Evolutionary conservation across 768 basidiomycete genomes (phyloP), one percentile per base, ranked within the genome.

Genomic region (Mycena epipterygia): DNA sequence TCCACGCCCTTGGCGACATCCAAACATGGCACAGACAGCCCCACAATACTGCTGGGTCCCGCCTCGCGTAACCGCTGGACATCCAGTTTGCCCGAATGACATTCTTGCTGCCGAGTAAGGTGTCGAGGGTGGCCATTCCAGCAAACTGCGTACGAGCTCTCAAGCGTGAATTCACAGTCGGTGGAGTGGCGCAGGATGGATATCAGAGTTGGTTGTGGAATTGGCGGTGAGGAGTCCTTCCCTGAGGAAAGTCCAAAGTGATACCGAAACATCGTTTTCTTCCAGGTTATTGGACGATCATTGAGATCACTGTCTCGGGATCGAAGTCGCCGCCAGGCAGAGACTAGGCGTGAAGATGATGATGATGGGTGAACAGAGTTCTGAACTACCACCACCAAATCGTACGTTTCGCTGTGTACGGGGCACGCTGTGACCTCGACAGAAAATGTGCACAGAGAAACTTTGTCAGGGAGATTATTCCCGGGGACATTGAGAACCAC

Each of bases 341-440:
- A 58, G 41, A 17, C 57, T 58, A 58, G 57, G 30, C 57, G 57
- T 58, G 57, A 58, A 58, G n/a, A n/a, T n/a, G 57, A 58, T 58
- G 57, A 58, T 19, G 57, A 58, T 58, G 5, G 57, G 57, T 42
- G 41, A 17, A 58, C 57, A 58, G 57, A 29, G 57, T 58, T 58
- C 57, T 58, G 57, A 58, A 44, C 57, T 44, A 58, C 57, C 37
- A 58, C 57, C 57, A 58, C 57, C 57, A 58, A 58, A 58, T 58
- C 57, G 41, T 58, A 58, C 57, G 39, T 58, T 58, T 58, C 57
- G 37, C 57, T 42, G 39, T 58, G 57, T 30, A 58, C 37, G 23
- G 57, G 57, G 57, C 57, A 58, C 57, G 39, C 57, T 58, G 19
- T 58, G 23, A 58, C 57, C 57, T 58, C 57, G 11, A 58, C 57